A percentile compares a stretch with the other conserved stretches of the same genome.
These are phyloP conservation scores for Plantago rigida DNA, from an alignment of 305 asterid genomes.

Conservation along the genomic window DNA sequence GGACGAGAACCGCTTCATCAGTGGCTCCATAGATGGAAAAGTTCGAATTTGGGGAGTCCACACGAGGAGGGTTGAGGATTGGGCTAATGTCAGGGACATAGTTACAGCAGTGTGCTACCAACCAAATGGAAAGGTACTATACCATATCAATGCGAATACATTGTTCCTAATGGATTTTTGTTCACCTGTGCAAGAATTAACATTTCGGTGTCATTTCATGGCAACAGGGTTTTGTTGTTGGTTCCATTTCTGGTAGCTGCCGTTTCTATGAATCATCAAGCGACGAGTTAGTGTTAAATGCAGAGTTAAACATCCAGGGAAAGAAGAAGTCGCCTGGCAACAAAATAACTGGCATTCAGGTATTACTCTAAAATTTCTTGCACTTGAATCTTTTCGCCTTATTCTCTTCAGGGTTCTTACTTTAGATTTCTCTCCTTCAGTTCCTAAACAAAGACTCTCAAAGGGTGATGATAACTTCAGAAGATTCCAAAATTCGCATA, in stretches of 20 bases:
- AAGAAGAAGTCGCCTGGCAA: conserved; percentile 49
- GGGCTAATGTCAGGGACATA: conserved; percentile 47
- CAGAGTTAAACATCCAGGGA: conserved; percentile 43
- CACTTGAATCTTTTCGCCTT: not conserved
- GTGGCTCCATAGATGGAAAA: conserved; percentile 79
- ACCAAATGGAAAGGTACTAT: conserved; percentile 42
- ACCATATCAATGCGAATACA: no score
- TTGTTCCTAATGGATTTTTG: no score
- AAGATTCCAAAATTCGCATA: conserved; percentile 67
- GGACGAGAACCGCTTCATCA: conserved; percentile 60
- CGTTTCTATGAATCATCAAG: conserved; percentile 55
- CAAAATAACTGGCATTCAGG: conserved; percentile 82
- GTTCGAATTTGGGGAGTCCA: conserved; percentile 67
- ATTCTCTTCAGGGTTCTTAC: conserved; percentile 16
- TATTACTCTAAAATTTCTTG: conserved; percentile 20
- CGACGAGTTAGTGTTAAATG: conserved; percentile 35
- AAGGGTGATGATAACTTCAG: conserved; percentile 69
- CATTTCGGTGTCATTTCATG: no score
- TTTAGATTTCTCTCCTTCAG: conserved; percentile 30
- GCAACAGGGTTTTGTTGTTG: conserved; percentile 51
- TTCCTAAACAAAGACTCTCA: conserved; percentile 41
- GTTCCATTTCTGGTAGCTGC: conserved; percentile 64
- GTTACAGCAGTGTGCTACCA: conserved; percentile 69
- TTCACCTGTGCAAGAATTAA: no score
- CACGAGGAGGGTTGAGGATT: conserved; percentile 50